A percentile compares a stretch with the other conserved stretches of the same genome.
phyloP scores from a whole-genome alignment of 2,329 filamentous ascomycete species.

The Bimuria novae-zelandiae region DNA sequence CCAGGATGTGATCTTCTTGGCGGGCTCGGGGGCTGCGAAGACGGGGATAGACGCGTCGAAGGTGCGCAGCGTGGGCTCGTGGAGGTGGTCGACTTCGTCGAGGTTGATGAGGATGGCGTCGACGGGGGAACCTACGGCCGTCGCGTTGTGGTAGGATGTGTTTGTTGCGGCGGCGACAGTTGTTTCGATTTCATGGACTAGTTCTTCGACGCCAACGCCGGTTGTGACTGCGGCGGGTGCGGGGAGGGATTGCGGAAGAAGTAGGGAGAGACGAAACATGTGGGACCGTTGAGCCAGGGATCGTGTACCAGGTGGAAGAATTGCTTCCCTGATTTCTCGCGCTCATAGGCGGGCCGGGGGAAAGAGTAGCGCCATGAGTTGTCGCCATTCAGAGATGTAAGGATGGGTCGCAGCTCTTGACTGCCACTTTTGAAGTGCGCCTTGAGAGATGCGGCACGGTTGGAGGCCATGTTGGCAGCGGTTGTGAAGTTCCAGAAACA shows the following conservation, averaged over 20 bases:
- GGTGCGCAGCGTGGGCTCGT: constrained; percentile 7
- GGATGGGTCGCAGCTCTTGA: constrained; percentile 1
- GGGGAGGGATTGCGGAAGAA: not conserved
- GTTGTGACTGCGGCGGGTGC: not conserved
- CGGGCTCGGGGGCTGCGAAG: not conserved
- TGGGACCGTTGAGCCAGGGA: constrained; percentile 8
- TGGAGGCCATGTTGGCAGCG: not conserved
- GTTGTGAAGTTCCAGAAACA: too few species aligned
- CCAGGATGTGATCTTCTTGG: not conserved
- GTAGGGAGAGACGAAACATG: not conserved
- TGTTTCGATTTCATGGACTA: not conserved
- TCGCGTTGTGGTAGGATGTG: not conserved
- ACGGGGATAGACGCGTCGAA: constrained; percentile 9
- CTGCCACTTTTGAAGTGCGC: not conserved
- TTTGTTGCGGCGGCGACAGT: not conserved
- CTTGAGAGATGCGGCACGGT: not conserved
- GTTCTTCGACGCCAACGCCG: not conserved
- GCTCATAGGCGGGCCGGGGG: constrained; percentile 7
- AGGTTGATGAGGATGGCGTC: constrained; percentile 11
- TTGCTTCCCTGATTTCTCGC: constrained; percentile 1
- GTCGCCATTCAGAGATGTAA: constrained; percentile 13
- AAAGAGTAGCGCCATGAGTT: constrained; percentile 15
- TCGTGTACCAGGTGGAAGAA: constrained; percentile 13
- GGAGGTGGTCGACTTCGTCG: constrained; percentile 11
- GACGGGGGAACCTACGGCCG: not conserved